Evolutionary conservation across 257 asterid species (phyloP).

Genomic region (Solanum piurae): DNA sequence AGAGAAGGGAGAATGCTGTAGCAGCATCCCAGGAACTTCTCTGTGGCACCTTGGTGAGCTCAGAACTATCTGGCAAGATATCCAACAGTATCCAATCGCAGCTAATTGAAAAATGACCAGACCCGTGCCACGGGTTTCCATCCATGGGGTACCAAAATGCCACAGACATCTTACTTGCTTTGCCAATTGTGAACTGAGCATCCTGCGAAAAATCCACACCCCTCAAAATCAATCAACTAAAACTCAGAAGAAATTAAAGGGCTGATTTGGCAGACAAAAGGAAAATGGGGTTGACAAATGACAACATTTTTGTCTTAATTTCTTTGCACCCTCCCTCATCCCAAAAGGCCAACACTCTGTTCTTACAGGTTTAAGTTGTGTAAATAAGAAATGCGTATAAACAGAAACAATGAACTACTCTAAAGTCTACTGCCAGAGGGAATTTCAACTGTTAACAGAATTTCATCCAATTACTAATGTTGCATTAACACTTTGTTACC

Average conservation of each 20-base stretch:
- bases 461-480: neutral
- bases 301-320: neutral
- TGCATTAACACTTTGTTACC: slow-evolving; percentile 11
- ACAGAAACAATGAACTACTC: neutral
- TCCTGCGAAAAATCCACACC: slow-evolving; percentile 20
- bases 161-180: slow-evolving; percentile 32
- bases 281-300: neutral
- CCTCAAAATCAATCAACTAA: neutral
- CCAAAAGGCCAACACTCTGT: neutral
- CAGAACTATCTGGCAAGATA: slow-evolving; percentile 17
- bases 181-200: slow-evolving; percentile 50
- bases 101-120: slow-evolving; percentile 46
- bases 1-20: slow-evolving; percentile 38
- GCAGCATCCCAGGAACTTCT: slow-evolving; percentile 38
- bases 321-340: neutral
- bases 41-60: slow-evolving; percentile 1
- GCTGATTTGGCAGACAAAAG: neutral
- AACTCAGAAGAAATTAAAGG: neutral
- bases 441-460: neutral
- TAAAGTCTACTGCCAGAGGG: neutral
- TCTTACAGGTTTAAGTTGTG: neutral
- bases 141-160: slow-evolving; percentile 58
- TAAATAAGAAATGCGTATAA: neutral
- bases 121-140: slow-evolving; percentile 49
- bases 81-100: slow-evolving; percentile 49